Evolutionary conservation across 108 stramenopile species (phyloP), one percentile per base, ranked within the genome.

Genomic region (Cyclotella baltica): DNA sequence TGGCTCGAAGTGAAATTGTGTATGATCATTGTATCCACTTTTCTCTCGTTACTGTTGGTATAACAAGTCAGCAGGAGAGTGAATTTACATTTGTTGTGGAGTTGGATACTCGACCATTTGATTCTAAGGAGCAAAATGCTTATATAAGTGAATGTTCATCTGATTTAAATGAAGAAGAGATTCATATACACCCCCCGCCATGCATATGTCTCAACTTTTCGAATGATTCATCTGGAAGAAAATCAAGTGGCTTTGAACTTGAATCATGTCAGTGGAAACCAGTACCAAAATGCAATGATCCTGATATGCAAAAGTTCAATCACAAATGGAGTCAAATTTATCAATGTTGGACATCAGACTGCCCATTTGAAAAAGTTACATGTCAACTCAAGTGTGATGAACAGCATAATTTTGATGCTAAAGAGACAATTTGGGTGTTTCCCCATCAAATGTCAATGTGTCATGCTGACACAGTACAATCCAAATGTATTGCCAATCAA

Each of bases 1-100:
- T 35, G 16, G 30, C 2, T 25, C 48, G 18, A 19, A 40, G 63
- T 52, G 68, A 63, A 10, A 43, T 33, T 23, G 61, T 59, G 22
- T 76, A 76, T 28, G 67, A 76, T 48, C 67, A 68, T 34, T 36
- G n/a, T n/a, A n/a, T n/a, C n/a, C n/a, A n/a, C n/a, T n/a, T n/a
- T 37, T 30, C 46, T 67, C 33, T 30, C 69, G n/a, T 4, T 76
- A 20, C 50, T 57, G 25, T 33, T 52, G 9, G 37, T 43, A 0
- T 15, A 33, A 3, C 15, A 27, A n/a, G n/a, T 13, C 3, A 34
- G 4, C 23, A 40, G 59, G 31, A 13, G 15, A 11, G 13, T 11
- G 59, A 0, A 52, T 43, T 10, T 52, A n/a, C 51, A 19, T n/a
- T 61, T 3, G 34, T 22, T 33, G 1, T 61, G 18, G 59, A 61